Percentiles rank a stretch among this genome's conserved stretches.
Conservation (phyloP, 805 yeast species). For the Candida vaughaniae region DNA sequence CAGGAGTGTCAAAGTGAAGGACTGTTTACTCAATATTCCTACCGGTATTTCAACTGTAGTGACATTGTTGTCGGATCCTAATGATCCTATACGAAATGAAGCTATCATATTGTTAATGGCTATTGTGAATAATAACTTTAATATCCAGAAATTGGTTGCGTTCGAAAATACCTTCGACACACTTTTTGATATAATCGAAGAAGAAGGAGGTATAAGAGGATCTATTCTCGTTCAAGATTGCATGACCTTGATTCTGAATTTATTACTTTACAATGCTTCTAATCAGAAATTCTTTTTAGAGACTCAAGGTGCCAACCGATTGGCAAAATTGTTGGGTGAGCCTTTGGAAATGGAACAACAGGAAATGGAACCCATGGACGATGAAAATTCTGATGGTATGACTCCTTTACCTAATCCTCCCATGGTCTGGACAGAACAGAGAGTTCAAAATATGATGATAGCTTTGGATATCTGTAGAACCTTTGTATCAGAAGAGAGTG, state of each 20-base stretch:
- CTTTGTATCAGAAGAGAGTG: constrained; percentile 71
- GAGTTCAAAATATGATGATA: constrained; percentile 62
- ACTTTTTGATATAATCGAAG: constrained; percentile 73
- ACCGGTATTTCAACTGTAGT: constrained; percentile 79
- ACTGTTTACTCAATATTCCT: constrained; percentile 68
- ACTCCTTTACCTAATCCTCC: constrained; percentile 23
- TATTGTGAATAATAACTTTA: constrained; percentile 75
- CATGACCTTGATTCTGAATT: constrained; percentile 66
- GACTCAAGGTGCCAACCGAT: constrained; percentile 69
- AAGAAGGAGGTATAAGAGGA: constrained; percentile 88
- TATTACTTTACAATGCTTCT: constrained; percentile 78
- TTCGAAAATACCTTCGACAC: constrained; percentile 90
- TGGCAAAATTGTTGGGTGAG: constrained; percentile 62
- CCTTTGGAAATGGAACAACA: constrained; percentile 31
- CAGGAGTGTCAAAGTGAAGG: constrained; percentile 72
- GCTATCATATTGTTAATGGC: constrained; percentile 81
- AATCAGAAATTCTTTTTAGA: constrained; percentile 89
- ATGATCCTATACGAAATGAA: constrained; percentile 89
- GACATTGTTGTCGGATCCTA: constrained; percentile 38
- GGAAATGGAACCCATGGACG: constrained; percentile 2
- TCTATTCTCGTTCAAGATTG: constrained; percentile 91
- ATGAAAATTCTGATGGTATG: constrained; percentile 32
- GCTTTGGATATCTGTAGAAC: constrained; percentile 71
- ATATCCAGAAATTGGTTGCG: constrained; percentile 89
- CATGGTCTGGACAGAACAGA: constrained; percentile 76